Conservation (phyloP, 306 rosid genomes). For the Glycyrrhiza uralensis region DNA sequence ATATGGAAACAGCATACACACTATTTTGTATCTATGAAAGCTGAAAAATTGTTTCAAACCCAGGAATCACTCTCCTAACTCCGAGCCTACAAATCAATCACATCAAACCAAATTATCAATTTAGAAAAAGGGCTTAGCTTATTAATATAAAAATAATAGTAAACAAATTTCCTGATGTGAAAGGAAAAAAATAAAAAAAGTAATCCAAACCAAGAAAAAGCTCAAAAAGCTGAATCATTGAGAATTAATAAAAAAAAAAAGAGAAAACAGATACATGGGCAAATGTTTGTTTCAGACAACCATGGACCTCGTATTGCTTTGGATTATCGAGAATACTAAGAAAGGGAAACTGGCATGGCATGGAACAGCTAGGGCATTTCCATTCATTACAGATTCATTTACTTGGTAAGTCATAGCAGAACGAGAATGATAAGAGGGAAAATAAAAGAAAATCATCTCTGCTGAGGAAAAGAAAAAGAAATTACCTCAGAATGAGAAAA, state of each 20-base stretch:
- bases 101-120: constrained; percentile 13
- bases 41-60: not conserved
- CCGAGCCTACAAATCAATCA: not conserved
- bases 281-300: no score
- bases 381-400: not conserved
- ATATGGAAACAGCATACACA: not conserved
- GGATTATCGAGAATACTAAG: not conserved
- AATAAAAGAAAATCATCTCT: no score
- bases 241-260: not conserved
- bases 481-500: constrained; percentile 20
- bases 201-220: no score
- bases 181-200: not conserved
- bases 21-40: not conserved
- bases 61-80: not conserved
- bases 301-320: not conserved
- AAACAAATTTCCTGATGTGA: not conserved
- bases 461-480: not conserved
- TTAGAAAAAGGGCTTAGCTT: not conserved
- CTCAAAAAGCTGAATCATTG: not conserved
- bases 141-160: not conserved
- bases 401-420: not conserved
- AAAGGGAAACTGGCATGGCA: not conserved
- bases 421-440: no score
- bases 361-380: not conserved
- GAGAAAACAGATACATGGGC: not conserved